These are phyloP conservation scores for Telopea speciosissima DNA, from an alignment of 177 flowering plant genomes.

Conservation along the genomic window DNA sequence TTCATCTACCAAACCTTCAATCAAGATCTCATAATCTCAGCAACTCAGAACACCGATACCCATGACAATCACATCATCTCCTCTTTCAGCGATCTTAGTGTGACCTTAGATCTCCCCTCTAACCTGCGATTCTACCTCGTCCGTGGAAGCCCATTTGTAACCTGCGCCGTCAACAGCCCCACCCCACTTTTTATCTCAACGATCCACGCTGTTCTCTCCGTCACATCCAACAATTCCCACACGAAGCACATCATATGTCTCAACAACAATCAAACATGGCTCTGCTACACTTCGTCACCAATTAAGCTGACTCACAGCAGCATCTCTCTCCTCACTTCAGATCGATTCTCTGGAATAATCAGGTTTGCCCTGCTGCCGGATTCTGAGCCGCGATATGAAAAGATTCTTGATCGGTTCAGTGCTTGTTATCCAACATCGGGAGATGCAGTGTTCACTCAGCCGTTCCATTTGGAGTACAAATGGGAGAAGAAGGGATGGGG, in stretches of 20 bases:
- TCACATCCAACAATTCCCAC: constrained; percentile 27
- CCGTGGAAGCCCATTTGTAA: constrained; percentile 79
- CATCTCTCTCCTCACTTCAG: constrained; percentile 35
- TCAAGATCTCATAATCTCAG: constrained; percentile 65
- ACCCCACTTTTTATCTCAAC: constrained; percentile 53
- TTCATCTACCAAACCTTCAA: constrained; percentile 59
- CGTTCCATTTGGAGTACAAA: constrained; percentile 63
- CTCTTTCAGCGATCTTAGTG: constrained; percentile 63
- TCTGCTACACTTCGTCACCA: constrained; percentile 63
- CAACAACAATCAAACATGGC: constrained; percentile 84
- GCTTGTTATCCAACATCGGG: constrained; percentile 77
- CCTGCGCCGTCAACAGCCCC: constrained; percentile 30
- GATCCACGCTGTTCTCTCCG: constrained; percentile 54
- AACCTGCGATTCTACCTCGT: constrained; percentile 63
- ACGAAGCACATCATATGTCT: constrained; percentile 59
- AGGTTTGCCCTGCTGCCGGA: constrained; percentile 63
- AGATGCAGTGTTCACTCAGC: constrained; percentile 46
- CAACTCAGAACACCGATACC: constrained; percentile 6
- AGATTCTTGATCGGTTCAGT: constrained; percentile 64
- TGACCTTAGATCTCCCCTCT: constrained; percentile 64
- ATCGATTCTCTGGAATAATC: constrained; percentile 55
- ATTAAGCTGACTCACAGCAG: constrained; percentile 37
- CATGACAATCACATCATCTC: constrained; percentile 44
- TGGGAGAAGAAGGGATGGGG: constrained; percentile 94
- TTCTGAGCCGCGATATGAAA: constrained; percentile 29